Percentiles rank a stretch among this genome's conserved stretches.
phyloP scores from a whole-genome alignment of 1,284 basidiomycete genomes.

The Puccinia novopanici region DNA sequence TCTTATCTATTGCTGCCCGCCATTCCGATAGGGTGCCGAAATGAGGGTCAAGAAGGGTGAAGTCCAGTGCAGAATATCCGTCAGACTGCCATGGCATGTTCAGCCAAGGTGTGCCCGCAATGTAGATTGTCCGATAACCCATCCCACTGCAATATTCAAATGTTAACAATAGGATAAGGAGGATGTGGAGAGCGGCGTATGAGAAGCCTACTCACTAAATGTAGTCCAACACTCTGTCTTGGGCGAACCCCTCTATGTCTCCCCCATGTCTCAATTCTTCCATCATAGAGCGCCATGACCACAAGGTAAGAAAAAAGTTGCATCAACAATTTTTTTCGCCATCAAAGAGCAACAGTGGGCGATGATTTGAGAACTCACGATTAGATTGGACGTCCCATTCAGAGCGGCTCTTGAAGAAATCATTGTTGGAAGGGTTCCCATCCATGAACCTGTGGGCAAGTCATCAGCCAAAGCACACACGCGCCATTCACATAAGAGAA shows the following conservation, averaged over 20 bases:
- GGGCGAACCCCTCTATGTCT: constrained; percentile 73
- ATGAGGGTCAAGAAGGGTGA: constrained; percentile 82
- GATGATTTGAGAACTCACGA: constrained; percentile 24
- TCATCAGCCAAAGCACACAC: not conserved
- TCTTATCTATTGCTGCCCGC: constrained; percentile 70
- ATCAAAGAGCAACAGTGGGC: not conserved
- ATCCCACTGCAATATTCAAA: constrained; percentile 64
- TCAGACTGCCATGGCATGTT: constrained; percentile 97
- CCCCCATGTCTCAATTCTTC: constrained; percentile 80
- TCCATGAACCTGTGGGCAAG: constrained; percentile 57
- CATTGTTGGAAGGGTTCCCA: constrained; percentile 84
- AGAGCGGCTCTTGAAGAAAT: constrained; percentile 75
- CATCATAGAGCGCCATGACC: not conserved
- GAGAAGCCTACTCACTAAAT: constrained; percentile 62
- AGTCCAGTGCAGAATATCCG: constrained; percentile 88
- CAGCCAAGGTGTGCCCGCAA: constrained; percentile 80
- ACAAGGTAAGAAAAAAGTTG: not conserved
- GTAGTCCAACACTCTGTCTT: constrained; percentile 72
- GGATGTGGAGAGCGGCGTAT: too few relatives aligned
- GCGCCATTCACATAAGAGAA: not conserved
- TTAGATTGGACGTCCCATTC: constrained; percentile 70
- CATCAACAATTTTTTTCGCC: not conserved
- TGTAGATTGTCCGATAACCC: constrained; percentile 79
- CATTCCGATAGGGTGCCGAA: constrained; percentile 80
- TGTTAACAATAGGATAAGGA: not conserved